These are phyloP conservation scores for Tetrapisispora arboricola DNA, from an alignment of 805 yeast species.

Conservation along the genomic window DNA sequence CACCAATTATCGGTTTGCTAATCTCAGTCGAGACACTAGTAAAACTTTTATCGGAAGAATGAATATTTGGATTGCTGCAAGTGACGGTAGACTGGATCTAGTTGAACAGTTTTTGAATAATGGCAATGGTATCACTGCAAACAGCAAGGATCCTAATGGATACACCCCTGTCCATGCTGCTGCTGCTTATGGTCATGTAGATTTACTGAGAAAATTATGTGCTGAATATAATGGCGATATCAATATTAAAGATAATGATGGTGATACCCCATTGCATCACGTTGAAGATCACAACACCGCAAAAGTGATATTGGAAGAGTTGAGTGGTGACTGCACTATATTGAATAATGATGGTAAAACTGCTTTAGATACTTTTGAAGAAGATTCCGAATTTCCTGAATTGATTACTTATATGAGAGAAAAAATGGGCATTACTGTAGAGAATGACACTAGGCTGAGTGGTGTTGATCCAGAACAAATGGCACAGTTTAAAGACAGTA, in stretches of 20 bases:
- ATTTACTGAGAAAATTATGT: slow-evolving; percentile 37
- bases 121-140: slow-evolving; percentile 40
- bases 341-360: slow-evolving; percentile 70
- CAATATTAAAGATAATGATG: slow-evolving; percentile 75
- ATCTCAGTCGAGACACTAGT: too few species aligned
- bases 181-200: slow-evolving; percentile 79
- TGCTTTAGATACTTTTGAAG: slow-evolving; percentile 62
- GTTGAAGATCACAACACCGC: slow-evolving; percentile 67
- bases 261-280: slow-evolving; percentile 92
- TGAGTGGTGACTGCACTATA: slow-evolving; percentile 53
- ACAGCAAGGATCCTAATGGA: slow-evolving; percentile 82
- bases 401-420: slow-evolving; percentile 52
- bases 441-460: slow-evolving; percentile 13
- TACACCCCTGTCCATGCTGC: slow-evolving; percentile 98
- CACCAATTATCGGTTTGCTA: too few species aligned
- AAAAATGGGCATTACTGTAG: slow-evolving; percentile 23
- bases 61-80: slow-evolving; percentile 92
- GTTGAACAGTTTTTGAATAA: slow-evolving; percentile 46
- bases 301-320: slow-evolving; percentile 50
- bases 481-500: slow-evolving; percentile 32
- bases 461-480: slow-evolving; percentile 24
- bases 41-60: slow-evolving; percentile 14
- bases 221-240: slow-evolving; percentile 60
- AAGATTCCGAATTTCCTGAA: slow-evolving; percentile 80
- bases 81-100: slow-evolving; percentile 58